Evolutionary conservation across 2,329 filamentous ascomycete genomes (phyloP), one percentile per base, ranked within the genome.

Genomic region (Pleurostoma richardsiae): DNA sequence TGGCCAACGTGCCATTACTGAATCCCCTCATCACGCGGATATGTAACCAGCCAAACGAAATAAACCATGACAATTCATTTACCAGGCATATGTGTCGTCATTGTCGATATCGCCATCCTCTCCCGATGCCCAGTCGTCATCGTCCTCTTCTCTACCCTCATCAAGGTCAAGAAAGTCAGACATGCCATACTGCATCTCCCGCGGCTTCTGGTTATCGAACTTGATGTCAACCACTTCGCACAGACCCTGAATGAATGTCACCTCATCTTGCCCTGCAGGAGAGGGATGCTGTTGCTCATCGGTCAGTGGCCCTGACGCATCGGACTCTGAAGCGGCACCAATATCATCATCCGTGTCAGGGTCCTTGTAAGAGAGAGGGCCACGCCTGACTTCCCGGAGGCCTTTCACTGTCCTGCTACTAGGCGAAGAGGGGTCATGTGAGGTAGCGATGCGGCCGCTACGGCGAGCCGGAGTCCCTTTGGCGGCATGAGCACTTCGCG

Each of bases 201-300:
- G 74, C 4, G 83, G 82, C 50, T 88, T 83, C 59, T 88, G 79
- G 60, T 91, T 91, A 63, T 91, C 88, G 54, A 91, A 83, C 40
- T 80, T 71, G 40, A 91, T 76, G 49, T 86, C 79, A 19, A 91
- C 86, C 5, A 82, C 73, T 39, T 83, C 75, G 57, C 87, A 92
- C 53, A 85, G 73, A 1, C 86, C 86, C 50, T 91, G 87, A 29
- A 85, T 66, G 48, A 74, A 73, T 1, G 49, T 44, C 31, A 54
- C 54, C 1, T 38, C 39, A 29, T 51, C 47, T 1, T 46, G 50
- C 7, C 38, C 43, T 10, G 30, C n/a, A 4, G 29, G 41, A 31
- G 36, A 45, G 30, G 41, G 45, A 38, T 29, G 39, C 47, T 38
- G 11, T 41, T 29, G 19, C 44, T 50, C 11, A 29, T 42, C 29